Evolutionary conservation across 495 filamentous ascomycete species (phyloP).

Genomic region (Elasticomyces elasticus): DNA sequence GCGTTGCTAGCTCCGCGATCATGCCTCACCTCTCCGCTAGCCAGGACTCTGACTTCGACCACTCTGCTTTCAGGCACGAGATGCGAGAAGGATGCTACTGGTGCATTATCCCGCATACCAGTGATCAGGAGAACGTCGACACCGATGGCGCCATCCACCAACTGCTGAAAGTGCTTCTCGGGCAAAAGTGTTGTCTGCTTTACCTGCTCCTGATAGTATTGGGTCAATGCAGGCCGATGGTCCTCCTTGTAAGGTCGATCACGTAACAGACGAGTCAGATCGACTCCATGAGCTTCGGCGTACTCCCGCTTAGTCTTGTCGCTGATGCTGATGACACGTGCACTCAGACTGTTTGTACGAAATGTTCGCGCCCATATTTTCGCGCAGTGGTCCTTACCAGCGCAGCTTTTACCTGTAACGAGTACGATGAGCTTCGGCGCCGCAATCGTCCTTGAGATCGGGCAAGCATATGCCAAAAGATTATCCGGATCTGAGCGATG

Average conservation of each 20-base stretch:
- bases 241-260: conserved; percentile 55
- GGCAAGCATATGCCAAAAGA: neutral
- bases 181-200: neutral
- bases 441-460: neutral
- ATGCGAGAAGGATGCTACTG: conserved; percentile 45
- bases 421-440: conserved; percentile 47
- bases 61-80: conserved; percentile 47
- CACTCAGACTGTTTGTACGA: conserved; percentile 31
- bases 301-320: conserved; percentile 51
- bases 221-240: conserved; percentile 33
- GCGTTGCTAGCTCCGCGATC: neutral
- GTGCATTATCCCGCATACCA: conserved; percentile 56
- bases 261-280: conserved; percentile 39
- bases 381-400: conserved; percentile 55
- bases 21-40: conserved; percentile 33
- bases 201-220: neutral
- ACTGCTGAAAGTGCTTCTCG: conserved; percentile 34
- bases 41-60: conserved; percentile 44
- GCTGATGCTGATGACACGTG: conserved; percentile 48
- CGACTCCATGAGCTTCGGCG: conserved; percentile 42
- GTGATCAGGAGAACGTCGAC: conserved; percentile 53
- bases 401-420: conserved; percentile 49
- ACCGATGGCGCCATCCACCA: conserved; percentile 38
- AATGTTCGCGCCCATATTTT: conserved; percentile 40
- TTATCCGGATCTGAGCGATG: neutral